phyloP scores from a whole-genome alignment of 2,329 filamentous ascomycete species.

The Nothophaeocryptopus gaeumannii region DNA sequence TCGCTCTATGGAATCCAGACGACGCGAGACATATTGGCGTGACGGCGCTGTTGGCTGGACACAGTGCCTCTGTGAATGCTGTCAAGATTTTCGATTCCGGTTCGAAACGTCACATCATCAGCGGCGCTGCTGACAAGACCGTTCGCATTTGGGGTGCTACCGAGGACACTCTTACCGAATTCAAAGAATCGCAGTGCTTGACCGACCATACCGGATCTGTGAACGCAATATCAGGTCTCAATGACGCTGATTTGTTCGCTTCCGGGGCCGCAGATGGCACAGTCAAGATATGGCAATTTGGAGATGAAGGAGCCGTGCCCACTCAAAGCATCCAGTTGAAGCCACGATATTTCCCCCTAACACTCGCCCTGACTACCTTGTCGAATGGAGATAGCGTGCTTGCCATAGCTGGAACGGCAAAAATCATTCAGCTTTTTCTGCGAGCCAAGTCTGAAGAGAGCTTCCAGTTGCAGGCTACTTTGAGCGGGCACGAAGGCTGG shows the following conservation, averaged over 20 bases:
- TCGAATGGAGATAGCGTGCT: constrained; percentile 52
- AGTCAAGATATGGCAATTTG: constrained; percentile 66
- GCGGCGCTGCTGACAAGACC: constrained; percentile 76
- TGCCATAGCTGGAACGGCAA: constrained; percentile 81
- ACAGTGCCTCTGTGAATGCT: constrained; percentile 76
- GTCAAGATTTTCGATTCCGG: constrained; percentile 69
- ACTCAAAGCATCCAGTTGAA: constrained; percentile 69
- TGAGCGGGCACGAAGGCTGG: constrained; percentile 93
- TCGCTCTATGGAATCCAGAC: constrained; percentile 81
- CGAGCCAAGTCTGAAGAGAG: constrained; percentile 48
- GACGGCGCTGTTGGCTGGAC: constrained; percentile 66
- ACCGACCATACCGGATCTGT: constrained; percentile 70
- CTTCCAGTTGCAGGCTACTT: constrained; percentile 71
- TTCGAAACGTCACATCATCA: constrained; percentile 62
- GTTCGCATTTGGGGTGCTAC: constrained; percentile 61
- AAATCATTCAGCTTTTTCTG: constrained; percentile 76
- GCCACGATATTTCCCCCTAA: constrained; percentile 78
- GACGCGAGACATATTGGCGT: constrained; percentile 57
- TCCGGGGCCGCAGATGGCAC: constrained; percentile 63
- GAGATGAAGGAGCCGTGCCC: constrained; percentile 44
- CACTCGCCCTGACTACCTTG: constrained; percentile 66
- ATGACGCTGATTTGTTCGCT: constrained; percentile 50
- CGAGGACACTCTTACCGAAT: constrained; percentile 31
- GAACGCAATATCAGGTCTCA: constrained; percentile 57
- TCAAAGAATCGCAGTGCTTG: constrained; percentile 49